These are phyloP conservation scores for Fraxinus velutina DNA, from an alignment of 305 asterid species.

Conservation along the genomic window DNA sequence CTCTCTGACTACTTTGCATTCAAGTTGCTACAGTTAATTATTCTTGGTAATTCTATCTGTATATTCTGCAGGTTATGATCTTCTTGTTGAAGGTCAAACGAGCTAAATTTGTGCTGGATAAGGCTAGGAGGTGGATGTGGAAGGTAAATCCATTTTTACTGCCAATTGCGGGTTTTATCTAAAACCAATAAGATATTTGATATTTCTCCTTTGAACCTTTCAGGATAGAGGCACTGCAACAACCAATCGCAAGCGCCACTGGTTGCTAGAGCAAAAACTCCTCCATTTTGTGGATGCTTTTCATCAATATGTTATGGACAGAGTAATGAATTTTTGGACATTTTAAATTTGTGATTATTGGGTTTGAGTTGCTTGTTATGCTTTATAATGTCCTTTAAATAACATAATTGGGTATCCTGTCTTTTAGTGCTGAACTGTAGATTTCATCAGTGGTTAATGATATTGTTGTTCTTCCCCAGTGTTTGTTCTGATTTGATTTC, in stretches of 20 bases:
- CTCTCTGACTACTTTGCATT: conserved; percentile 7
- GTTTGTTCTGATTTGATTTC: conserved; percentile 2
- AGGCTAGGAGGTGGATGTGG: conserved; percentile 96
- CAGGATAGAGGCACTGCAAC: conserved; percentile 71
- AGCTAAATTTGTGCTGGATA: conserved; percentile 89
- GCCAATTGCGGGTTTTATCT: conserved; percentile 10
- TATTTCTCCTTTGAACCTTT: conserved; percentile 25
- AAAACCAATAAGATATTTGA: conserved; percentile 16
- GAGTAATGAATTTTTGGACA: conserved; percentile 47
- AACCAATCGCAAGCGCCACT: conserved; percentile 66
- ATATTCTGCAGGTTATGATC: conserved; percentile 71
- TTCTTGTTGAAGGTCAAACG: conserved; percentile 89
- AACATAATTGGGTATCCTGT: background rate
- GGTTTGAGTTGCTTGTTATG: background rate
- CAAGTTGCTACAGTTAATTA: conserved; percentile 7
- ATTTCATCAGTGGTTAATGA: background rate
- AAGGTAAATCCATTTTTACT: conserved; percentile 46
- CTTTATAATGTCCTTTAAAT: background rate
- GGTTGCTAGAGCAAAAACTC: conserved; percentile 89
- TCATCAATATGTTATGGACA: conserved; percentile 98
- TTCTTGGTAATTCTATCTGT: conserved; percentile 21
- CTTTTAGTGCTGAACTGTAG: background rate
- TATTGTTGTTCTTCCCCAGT: background rate
- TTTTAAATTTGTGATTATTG: conserved; percentile 14
- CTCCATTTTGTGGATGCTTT: conserved; percentile 97